Evolutionary conservation across 2,329 filamentous ascomycete species (phyloP).

Genomic region (Phaeophleospora eucalypticola): DNA sequence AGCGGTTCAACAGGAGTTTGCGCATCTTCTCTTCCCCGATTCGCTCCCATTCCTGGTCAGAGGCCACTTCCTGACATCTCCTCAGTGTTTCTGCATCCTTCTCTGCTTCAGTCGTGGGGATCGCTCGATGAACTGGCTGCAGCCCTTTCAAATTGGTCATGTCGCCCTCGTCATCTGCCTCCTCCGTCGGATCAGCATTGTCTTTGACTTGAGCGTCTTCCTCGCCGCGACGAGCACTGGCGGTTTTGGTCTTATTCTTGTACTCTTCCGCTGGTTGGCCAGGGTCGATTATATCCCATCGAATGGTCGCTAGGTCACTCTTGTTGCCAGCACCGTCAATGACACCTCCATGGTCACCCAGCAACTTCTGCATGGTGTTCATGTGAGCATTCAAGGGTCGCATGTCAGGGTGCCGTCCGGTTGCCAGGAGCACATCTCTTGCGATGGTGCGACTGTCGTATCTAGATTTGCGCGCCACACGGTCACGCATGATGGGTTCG

Average conservation of each 20-base stretch:
- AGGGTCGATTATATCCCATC: slow-evolving; percentile 60
- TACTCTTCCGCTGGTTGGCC: slow-evolving; percentile 39
- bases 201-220: slow-evolving; percentile 5
- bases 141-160: too few relatives aligned
- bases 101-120: too few relatives aligned
- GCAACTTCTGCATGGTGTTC: slow-evolving; percentile 37
- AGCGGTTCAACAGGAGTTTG: slow-evolving; percentile 3
- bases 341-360: slow-evolving; percentile 31
- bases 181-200: slow-evolving; percentile 14
- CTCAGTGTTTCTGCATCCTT: not conserved
- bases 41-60: not conserved
- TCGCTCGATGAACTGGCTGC: too few relatives aligned
- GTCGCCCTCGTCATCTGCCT: slow-evolving; percentile 26
- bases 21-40: slow-evolving; percentile 3
- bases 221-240: slow-evolving; percentile 1
- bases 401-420: slow-evolving; percentile 59
- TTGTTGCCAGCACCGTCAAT: slow-evolving; percentile 36
- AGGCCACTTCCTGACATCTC: not conserved
- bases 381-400: slow-evolving; percentile 58
- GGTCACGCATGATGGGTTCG: slow-evolving; percentile 44
- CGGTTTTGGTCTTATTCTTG: slow-evolving; percentile 13
- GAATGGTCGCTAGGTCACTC: slow-evolving; percentile 54
- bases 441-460: slow-evolving; percentile 62
- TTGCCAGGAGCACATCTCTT: slow-evolving; percentile 58
- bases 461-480: slow-evolving; percentile 45